phyloP scores from a whole-genome alignment of 257 asterid species.

The Nicotiana tabacum region DNA sequence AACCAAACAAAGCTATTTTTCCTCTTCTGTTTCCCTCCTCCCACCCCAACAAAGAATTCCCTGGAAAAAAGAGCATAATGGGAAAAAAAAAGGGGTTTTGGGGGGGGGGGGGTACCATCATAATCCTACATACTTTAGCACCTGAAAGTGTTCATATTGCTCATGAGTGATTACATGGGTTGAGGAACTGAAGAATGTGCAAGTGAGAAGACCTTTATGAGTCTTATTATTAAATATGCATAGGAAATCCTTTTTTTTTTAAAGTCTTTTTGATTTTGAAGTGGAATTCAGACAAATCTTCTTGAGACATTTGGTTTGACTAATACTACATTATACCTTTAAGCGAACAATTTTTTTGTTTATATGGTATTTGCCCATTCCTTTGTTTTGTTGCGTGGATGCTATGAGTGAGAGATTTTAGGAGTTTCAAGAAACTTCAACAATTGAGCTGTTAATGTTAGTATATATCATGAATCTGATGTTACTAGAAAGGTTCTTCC shows the following conservation, averaged over 20 bases:
- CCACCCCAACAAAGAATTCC: not conserved
- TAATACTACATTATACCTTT: not conserved
- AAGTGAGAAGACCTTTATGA: not conserved
- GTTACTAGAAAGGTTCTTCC: not conserved
- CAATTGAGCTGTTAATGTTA: not conserved
- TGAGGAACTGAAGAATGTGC: not conserved
- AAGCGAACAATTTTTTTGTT: not conserved
- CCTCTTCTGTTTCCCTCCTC: not conserved
- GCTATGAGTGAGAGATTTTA: not conserved
- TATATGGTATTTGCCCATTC: not conserved
- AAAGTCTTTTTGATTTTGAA: not conserved
- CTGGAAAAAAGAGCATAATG: not conserved
- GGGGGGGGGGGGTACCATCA: not conserved
- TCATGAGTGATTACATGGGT: not conserved
- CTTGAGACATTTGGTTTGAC: not conserved
- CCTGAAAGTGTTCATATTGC: not conserved
- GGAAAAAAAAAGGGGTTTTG: no score
- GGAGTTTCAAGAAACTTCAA: no score
- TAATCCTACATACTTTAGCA: not conserved
- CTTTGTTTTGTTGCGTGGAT: not conserved
- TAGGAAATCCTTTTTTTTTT: not conserved
- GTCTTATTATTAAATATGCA: not conserved
- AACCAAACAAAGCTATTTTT: not conserved
- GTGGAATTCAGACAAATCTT: not conserved
- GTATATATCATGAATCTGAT: not conserved